Conservation (phyloP, 192 early-diverging fungal genomes). For the Chytriomyces sp. region DNA sequence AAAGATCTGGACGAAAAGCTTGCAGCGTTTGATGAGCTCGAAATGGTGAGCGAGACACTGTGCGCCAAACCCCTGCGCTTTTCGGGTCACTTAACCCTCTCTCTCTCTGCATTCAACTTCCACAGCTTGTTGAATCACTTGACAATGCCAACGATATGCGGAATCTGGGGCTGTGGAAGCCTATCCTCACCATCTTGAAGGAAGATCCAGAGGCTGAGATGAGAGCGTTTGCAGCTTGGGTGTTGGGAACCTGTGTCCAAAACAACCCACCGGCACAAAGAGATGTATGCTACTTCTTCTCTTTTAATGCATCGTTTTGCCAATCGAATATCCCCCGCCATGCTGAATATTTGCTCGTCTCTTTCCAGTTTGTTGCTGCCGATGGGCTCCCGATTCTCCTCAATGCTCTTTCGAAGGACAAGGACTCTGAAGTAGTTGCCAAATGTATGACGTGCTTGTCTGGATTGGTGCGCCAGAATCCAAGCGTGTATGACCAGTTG, state of each 20-base stretch:
- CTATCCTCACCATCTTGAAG: constrained; percentile 64
- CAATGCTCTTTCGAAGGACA: constrained; percentile 28
- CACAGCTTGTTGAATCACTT: constrained; percentile 74
- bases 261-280: constrained; percentile 88
- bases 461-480: constrained; percentile 48
- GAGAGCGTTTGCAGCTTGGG: constrained; percentile 81
- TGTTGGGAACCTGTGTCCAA: constrained; percentile 90
- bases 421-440: constrained; percentile 39
- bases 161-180: constrained; percentile 88
- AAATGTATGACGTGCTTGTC: constrained; percentile 53
- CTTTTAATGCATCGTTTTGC: too few relatives aligned
- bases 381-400: constrained; percentile 46
- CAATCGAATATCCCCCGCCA: too few relatives aligned
- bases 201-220: constrained; percentile 58
- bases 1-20: constrained; percentile 70
- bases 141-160: constrained; percentile 91
- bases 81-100: too few relatives aligned
- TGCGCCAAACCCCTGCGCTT: neutral
- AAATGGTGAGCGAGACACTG: constrained; percentile 58
- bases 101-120: too few relatives aligned
- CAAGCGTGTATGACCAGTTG: constrained; percentile 35
- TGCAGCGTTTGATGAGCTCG: constrained; percentile 90
- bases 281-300: constrained; percentile 47
- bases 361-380: constrained; percentile 41
- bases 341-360: neutral